Evolutionary conservation across 768 basidiomycete species (phyloP), one percentile per base, ranked within the genome.

Genomic region (Boletus rubroflammeus): DNA sequence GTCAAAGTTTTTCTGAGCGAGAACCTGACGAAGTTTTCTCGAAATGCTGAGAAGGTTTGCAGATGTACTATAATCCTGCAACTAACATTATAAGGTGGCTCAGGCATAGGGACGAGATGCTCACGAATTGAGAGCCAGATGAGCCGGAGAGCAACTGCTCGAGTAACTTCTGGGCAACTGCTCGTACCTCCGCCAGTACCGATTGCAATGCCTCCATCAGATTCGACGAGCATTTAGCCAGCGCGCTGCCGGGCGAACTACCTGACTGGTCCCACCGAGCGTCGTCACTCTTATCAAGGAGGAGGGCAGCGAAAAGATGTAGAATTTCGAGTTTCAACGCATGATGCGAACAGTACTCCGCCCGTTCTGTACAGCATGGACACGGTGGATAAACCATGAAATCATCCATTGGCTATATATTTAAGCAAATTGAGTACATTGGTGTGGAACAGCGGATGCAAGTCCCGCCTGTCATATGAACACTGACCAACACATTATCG

Each of bases 331-430:
- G 63, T 47, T 79, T 66, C n/a, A 67, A 53, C 25, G 59, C 59
- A 49, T 76, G 76, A 10, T 59, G 52, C 9, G 68, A 61, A 36
- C 61, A 54, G 39, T 60, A 62, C 38, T 67, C 66, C 29, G 44
- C 26, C 40, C 53, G 56, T 51, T 64, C 61, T 44, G 56, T 62
- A 66, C 69, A 63, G 49, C 55, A 55, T 51, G 70, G 50, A 54
- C 67, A 70, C 11, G 69, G 66, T 26, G 72, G 69, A 52, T 71
- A 72, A 59, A 69, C 75, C 71, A 80, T 66, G 60, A 75, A 76
- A 63, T 80, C 75, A 68, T 78, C 75, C 72, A 80, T 71, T 43
- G 80, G 78, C 82, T 84, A 68, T 65, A 69, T 61, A 57, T 62
- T 45, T 50, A 60, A 56, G 51, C 13, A 51, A 40, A 40, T 62